Evolutionary conservation across 768 basidiomycete genomes (phyloP).

Genomic region (Mrakia blollopis): DNA sequence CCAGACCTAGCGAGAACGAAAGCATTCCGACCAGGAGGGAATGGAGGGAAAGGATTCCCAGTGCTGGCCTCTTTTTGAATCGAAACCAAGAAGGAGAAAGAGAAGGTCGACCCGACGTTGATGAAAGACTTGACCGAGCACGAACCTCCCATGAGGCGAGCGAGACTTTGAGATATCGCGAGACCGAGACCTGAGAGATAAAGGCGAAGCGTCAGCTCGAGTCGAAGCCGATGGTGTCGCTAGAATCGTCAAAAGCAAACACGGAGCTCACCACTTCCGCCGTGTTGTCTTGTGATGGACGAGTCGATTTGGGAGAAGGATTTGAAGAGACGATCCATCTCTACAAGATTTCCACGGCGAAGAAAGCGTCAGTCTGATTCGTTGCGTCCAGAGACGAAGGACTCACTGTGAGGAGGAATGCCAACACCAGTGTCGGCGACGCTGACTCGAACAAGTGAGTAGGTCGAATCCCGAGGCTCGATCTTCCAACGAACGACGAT

Average conservation of each 20-base stretch:
- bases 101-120: slow-evolving; percentile 11
- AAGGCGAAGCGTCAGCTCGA: not conserved
- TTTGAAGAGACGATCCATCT: slow-evolving; percentile 27
- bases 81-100: slow-evolving; percentile 9
- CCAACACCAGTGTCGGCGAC: slow-evolving; percentile 21
- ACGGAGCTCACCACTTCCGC: not conserved
- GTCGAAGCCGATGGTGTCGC: no score
- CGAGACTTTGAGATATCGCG: slow-evolving; percentile 18
- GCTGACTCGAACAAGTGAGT: not conserved
- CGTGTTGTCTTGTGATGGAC: not conserved
- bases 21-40: not conserved
- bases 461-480: not conserved
- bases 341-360: no score
- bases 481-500: not conserved
- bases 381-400: not conserved
- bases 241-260: no score
- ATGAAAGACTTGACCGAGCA: not conserved
- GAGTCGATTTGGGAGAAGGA: slow-evolving; percentile 10
- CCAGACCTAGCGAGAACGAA: not conserved
- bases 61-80: not conserved
- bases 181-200: slow-evolving; percentile 6
- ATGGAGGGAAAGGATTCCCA: not conserved
- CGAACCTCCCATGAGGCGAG: slow-evolving; percentile 9
- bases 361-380: no score
- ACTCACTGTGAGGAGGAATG: slow-evolving; percentile 14